Evolutionary conservation across 345 rosid species (phyloP), one percentile per base, ranked within the genome.

Genomic region (Gossypium longicalyx): DNA sequence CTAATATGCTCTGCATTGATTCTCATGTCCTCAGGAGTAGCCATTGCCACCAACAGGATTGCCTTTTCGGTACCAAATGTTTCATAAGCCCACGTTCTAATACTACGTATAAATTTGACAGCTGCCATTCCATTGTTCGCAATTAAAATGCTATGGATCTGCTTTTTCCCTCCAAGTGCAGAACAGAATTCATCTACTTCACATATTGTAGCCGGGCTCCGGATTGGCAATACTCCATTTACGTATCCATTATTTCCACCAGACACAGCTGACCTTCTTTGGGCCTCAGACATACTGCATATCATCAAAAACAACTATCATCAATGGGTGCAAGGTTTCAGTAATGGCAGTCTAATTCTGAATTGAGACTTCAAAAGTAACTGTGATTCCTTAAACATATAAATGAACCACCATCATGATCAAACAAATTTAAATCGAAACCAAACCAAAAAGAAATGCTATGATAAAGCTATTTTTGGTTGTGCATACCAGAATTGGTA

Each of bases 111-210:
- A 76, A 96, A 96, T 85, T 96, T 96, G 73, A 93, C 99, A 79
- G 99, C 98, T 13, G 99, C 99, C 99, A 96, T 96, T 81, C 98
- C 99, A 85, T 96, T 96, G 84, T 96, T 96, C 12, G 99, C 89
- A 9, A 96, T 89, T 81, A 96, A 83, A 82, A 96, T 90, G 80
- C 98, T 96, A 69, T 90, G 98, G 41, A 96, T 86, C 67, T 97
- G 94, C 81, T 71, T 89, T 56, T 90, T 80, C 77, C 99, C 99
- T 68, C 93, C 90, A 56, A 96, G 97, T 45, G 95, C 83, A 81
- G 71, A 77, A 82, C 98, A 93, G 77, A 96, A 96, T 67, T 88
- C 90, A 71, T 93, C 91, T 41, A 95, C 92, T 76, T 85, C 83
- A 34, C 89, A 82, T 68, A 86, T 78, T 17, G 91, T 61, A 61